Evolutionary conservation across 2,329 filamentous ascomycete genomes (phyloP).

Genomic region (Diplodia corticola): DNA sequence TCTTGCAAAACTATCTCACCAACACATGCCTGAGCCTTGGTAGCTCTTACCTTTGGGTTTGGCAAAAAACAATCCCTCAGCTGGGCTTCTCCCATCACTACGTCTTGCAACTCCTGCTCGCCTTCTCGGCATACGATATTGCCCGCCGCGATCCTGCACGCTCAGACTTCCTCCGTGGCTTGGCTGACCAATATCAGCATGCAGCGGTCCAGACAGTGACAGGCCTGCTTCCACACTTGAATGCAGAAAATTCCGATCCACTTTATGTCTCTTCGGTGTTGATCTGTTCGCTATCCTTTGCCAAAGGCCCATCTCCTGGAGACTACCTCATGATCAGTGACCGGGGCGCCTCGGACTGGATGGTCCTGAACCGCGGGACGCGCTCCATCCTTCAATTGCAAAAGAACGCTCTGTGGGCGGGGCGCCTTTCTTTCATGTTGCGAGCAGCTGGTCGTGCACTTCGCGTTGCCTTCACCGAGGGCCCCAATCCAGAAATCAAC

Average conservation of each 20-base stretch:
- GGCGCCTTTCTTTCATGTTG: neutral
- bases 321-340: conserved; percentile 13
- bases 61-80: conserved; percentile 23
- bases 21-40: conserved; percentile 31
- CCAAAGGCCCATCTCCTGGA: neutral
- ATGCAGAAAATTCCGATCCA: neutral
- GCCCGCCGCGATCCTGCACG: neutral
- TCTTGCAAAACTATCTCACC: conserved; percentile 36
- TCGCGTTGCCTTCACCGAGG: neutral
- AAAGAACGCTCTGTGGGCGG: neutral
- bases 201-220: neutral
- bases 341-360: conserved; percentile 3
- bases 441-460: neutral
- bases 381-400: conserved; percentile 1
- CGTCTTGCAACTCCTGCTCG: conserved; percentile 46
- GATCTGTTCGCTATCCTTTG: neutral
- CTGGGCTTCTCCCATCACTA: conserved; percentile 32
- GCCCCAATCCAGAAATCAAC: neutral
- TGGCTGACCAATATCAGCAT: neutral
- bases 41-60: conserved; percentile 27
- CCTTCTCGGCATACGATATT: conserved; percentile 47
- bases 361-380: conserved; percentile 3
- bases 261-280: neutral
- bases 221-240: neutral
- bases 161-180: neutral